Conservation (phyloP, 2,329 filamentous ascomycete genomes). For the Zymoseptoria pseudotritici region DNA sequence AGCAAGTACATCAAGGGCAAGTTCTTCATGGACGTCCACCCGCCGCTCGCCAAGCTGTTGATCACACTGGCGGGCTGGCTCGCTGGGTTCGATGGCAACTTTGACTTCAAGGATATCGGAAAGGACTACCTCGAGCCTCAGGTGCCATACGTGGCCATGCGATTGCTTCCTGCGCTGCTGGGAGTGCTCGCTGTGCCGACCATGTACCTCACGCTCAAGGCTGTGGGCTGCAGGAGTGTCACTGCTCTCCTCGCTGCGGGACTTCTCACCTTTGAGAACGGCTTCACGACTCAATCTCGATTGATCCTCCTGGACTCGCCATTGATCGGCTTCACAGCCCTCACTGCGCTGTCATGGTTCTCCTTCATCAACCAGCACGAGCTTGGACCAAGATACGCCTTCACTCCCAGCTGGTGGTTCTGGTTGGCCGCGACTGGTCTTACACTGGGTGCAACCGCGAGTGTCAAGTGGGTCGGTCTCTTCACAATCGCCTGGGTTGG, state of each 20-base stretch:
- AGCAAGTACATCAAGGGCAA: slow-evolving; percentile 98
- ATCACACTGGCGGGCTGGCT: slow-evolving; percentile 92
- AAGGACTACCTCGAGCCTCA: slow-evolving; percentile 94
- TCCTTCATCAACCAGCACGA: slow-evolving; percentile 97
- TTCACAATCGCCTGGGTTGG: slow-evolving; percentile 99
- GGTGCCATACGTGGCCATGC: slow-evolving; percentile 97
- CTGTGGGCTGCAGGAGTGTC: slow-evolving; percentile 76
- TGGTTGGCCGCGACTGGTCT: slow-evolving; percentile 85
- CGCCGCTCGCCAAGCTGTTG: slow-evolving; percentile 90
- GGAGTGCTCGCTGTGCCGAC: slow-evolving; percentile 82
- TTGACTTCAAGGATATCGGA: slow-evolving; percentile 99
- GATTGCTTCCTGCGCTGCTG: slow-evolving; percentile 80
- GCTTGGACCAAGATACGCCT: slow-evolving; percentile 79
- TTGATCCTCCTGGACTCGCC: slow-evolving; percentile 95
- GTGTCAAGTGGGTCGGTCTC: slow-evolving; percentile 97
- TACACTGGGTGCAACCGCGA: slow-evolving; percentile 79
- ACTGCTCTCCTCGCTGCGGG: slow-evolving; percentile 77
- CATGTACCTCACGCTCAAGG: slow-evolving; percentile 93
- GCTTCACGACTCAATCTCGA: slow-evolving; percentile 86
- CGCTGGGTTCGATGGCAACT: slow-evolving; percentile 88
- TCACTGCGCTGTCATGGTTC: slow-evolving; percentile 82
- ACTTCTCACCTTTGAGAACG: slow-evolving; percentile 93
- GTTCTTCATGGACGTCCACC: slow-evolving; percentile 99
- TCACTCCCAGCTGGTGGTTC: slow-evolving; percentile 92
- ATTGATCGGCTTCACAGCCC: slow-evolving; percentile 83